phyloP scores from a whole-genome alignment of 257 asterid species.

The Solanum virginianum region DNA sequence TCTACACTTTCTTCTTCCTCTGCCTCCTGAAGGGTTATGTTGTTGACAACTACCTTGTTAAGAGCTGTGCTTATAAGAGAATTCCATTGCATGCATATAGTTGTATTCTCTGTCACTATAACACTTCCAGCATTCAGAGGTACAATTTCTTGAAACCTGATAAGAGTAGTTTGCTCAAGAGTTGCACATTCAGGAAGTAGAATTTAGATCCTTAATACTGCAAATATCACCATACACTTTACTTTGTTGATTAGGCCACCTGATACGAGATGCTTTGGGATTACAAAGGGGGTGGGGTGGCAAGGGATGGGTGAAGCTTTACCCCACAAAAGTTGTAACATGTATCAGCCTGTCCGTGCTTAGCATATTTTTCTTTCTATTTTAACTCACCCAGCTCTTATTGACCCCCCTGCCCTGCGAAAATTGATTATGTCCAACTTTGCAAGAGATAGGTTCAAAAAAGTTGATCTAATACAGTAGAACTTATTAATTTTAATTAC shows the following conservation, averaged over 20 bases:
- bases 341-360: background rate
- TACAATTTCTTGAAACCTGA: constrained; percentile 69
- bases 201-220: background rate
- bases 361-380: background rate
- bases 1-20: constrained; percentile 35
- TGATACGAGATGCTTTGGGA: background rate
- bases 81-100: constrained; percentile 39
- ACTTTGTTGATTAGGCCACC: background rate
- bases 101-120: constrained; percentile 25
- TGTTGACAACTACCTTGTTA: constrained; percentile 19
- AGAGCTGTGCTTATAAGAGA: constrained; percentile 39
- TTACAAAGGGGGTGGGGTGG: background rate
- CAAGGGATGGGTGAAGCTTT: background rate
- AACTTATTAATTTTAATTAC: background rate
- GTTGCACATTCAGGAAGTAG: background rate
- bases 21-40: constrained; percentile 12
- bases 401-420: background rate
- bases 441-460: background rate
- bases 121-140: constrained; percentile 54
- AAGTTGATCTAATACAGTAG: background rate
- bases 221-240: background rate
- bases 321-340: background rate
- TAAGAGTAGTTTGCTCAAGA: background rate
- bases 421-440: background rate
- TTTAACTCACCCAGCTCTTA: background rate